phyloP scores from a whole-genome alignment of 164 flowering plant genomes.

The Vitis amurensis region DNA sequence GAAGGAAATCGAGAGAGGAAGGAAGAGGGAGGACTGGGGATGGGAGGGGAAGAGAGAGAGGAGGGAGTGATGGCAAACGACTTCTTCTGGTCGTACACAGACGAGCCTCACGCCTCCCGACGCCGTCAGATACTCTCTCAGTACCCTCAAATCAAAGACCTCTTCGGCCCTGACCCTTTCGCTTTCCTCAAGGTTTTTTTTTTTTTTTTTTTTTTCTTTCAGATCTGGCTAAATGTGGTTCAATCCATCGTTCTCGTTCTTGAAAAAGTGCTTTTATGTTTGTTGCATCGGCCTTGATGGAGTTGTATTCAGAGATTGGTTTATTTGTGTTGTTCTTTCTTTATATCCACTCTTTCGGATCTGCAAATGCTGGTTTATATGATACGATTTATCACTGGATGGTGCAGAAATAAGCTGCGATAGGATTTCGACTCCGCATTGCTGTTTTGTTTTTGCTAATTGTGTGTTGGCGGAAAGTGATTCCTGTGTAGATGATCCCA shows the following conservation, averaged over 20 bases:
- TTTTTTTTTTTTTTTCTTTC: background rate
- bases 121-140: slow-evolving; percentile 82
- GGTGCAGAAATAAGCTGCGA: too few relatives aligned
- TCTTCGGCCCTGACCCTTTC: slow-evolving; percentile 89
- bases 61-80: slow-evolving; percentile 67
- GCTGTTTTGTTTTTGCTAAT: too few relatives aligned
- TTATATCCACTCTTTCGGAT: too few relatives aligned
- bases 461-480: too few relatives aligned
- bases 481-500: too few relatives aligned
- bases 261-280: background rate
- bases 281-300: too few relatives aligned
- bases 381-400: too few relatives aligned
- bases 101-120: slow-evolving; percentile 90
- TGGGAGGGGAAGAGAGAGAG: slow-evolving; percentile 27
- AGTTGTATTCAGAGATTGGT: too few relatives aligned
- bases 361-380: too few relatives aligned
- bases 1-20: slow-evolving; percentile 8
- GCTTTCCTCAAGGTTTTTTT: slow-evolving; percentile 71
- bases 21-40: slow-evolving; percentile 3
- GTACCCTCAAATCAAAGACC: slow-evolving; percentile 85
- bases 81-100: slow-evolving; percentile 76
- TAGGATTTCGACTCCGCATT: too few relatives aligned
- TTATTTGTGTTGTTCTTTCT: too few relatives aligned
- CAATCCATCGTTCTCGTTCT: background rate
- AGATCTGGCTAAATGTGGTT: background rate